A percentile compares a stretch with the other conserved stretches of the same genome.
These are phyloP conservation scores for Meyerozyma sp. DNA, from an alignment of 1,139 yeast genomes.

Conservation along the genomic window DNA sequence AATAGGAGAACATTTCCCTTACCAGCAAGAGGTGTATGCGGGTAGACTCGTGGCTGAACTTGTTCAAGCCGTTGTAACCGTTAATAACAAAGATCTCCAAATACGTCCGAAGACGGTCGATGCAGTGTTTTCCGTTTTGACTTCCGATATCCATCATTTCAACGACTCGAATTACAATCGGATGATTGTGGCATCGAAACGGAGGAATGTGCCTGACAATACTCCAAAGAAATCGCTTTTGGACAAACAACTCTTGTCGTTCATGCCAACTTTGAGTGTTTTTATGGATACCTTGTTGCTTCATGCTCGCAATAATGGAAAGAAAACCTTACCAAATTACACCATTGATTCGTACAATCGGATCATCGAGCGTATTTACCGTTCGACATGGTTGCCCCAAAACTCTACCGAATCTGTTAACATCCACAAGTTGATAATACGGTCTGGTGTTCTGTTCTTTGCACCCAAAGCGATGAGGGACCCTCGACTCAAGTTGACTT, in stretches of 20 bases:
- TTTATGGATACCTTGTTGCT: slow-evolving; percentile 20
- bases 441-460: slow-evolving; percentile 27
- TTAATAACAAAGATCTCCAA: slow-evolving; percentile 14
- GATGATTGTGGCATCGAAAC: slow-evolving; percentile 10
- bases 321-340: slow-evolving; percentile 14
- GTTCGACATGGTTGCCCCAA: slow-evolving; percentile 21
- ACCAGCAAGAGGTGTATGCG: slow-evolving; percentile 14
- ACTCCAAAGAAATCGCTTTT: slow-evolving; percentile 22
- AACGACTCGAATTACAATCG: slow-evolving; percentile 26
- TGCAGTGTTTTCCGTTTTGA: slow-evolving; percentile 25
- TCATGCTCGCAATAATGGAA: slow-evolving; percentile 9
- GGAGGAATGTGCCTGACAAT: slow-evolving; percentile 13
- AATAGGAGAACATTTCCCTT: slow-evolving; percentile 20
- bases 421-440: slow-evolving; percentile 23
- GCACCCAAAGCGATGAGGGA: slow-evolving; percentile 20
- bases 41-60: slow-evolving; percentile 19
- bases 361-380: slow-evolving; percentile 19
- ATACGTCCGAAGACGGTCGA: slow-evolving; percentile 25
- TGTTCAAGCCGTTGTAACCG: slow-evolving; percentile 17
- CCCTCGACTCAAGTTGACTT: slow-evolving; percentile 14
- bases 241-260: slow-evolving; percentile 16
- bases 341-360: slow-evolving; percentile 22
- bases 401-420: slow-evolving; percentile 9
- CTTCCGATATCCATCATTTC: slow-evolving; percentile 30
- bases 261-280: slow-evolving; percentile 11